Percentiles rank a stretch among this genome's conserved stretches.
phyloP scores from a whole-genome alignment of 768 basidiomycete genomes.

The Mycena venus region DNA sequence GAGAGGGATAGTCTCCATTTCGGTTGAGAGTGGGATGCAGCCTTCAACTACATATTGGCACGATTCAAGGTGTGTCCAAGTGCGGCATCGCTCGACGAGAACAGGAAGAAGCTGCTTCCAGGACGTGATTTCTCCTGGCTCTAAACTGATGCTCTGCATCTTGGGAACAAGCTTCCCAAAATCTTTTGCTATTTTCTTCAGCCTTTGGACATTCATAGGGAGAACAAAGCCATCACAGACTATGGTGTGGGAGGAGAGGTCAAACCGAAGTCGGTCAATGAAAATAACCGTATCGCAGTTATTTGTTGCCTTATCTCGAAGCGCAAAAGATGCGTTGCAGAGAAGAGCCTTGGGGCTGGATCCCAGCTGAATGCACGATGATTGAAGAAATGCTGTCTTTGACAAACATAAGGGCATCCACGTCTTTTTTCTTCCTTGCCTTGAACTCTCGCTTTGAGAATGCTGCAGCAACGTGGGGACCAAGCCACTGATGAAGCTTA shows the following conservation, averaged over 20 bases:
- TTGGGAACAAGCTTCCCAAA: slow-evolving; percentile 24
- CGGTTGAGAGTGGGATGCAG: slow-evolving; percentile 54
- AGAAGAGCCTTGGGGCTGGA: slow-evolving; percentile 18
- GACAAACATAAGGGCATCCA: slow-evolving; percentile 46
- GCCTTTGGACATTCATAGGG: slow-evolving; percentile 45
- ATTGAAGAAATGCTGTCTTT: slow-evolving; percentile 49
- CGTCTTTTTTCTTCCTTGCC: slow-evolving; percentile 51
- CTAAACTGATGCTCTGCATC: slow-evolving; percentile 36
- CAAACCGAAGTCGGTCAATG: slow-evolving; percentile 60
- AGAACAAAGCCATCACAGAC: slow-evolving; percentile 63
- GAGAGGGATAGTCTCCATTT: slow-evolving; percentile 55
- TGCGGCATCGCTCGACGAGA: slow-evolving; percentile 66
- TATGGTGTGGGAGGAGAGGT: slow-evolving; percentile 63
- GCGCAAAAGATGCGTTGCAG: slow-evolving; percentile 33
- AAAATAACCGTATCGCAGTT: slow-evolving; percentile 58
- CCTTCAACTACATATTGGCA: slow-evolving; percentile 60
- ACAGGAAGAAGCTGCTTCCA: slow-evolving; percentile 69
- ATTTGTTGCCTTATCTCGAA: slow-evolving; percentile 37
- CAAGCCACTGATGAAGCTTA: slow-evolving; percentile 43
- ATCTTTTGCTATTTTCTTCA: slow-evolving; percentile 29
- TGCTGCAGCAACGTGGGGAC: slow-evolving; percentile 35
- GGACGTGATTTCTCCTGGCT: slow-evolving; percentile 51
- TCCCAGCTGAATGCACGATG: slow-evolving; percentile 43
- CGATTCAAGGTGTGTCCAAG: slow-evolving; percentile 60
- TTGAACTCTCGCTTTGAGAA: slow-evolving; percentile 45